Percentiles rank a stretch among this genome's conserved stretches.
Conservation (phyloP, 176 grass and related monocot species). For the Ensete glaucum region DNA sequence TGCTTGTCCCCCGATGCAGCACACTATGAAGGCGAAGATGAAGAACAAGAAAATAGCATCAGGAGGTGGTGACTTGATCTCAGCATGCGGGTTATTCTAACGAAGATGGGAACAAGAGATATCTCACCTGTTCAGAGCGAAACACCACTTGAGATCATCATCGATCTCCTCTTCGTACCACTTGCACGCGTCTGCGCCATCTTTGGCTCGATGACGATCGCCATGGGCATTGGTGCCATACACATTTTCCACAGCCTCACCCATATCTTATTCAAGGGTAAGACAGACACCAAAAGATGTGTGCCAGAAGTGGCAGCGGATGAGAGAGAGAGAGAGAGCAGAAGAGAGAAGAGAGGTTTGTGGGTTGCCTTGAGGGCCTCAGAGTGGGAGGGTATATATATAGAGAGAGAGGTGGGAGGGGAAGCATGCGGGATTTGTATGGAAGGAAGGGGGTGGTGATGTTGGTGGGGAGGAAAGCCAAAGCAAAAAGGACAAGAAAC, state of each 20-base stretch:
- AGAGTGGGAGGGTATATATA: neutral
- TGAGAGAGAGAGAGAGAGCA: neutral
- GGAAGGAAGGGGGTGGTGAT: neutral
- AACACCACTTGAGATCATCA: constrained; percentile 47
- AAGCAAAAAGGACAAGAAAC: neutral
- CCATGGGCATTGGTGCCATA: neutral
- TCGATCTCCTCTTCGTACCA: constrained; percentile 66
- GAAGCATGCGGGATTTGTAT: neutral
- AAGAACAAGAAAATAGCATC: neutral
- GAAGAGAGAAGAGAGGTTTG: neutral
- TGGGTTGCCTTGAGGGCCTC: neutral
- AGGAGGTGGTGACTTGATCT: too few relatives aligned
- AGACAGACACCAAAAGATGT: neutral
- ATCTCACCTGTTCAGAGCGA: constrained; percentile 49
- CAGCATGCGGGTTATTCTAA: neutral
- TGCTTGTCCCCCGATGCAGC: constrained; percentile 48
- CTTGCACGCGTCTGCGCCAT: constrained; percentile 15
- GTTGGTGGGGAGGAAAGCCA: neutral
- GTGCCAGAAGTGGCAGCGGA: neutral
- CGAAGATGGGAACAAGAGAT: neutral
- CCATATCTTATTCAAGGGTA: neutral
- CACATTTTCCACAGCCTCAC: neutral
- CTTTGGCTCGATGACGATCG: neutral
- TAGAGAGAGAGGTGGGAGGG: neutral
- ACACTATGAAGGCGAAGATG: constrained; percentile 24